phyloP scores from a whole-genome alignment of 108 stramenopile species.

The Nitzschia inconspicua region DNA sequence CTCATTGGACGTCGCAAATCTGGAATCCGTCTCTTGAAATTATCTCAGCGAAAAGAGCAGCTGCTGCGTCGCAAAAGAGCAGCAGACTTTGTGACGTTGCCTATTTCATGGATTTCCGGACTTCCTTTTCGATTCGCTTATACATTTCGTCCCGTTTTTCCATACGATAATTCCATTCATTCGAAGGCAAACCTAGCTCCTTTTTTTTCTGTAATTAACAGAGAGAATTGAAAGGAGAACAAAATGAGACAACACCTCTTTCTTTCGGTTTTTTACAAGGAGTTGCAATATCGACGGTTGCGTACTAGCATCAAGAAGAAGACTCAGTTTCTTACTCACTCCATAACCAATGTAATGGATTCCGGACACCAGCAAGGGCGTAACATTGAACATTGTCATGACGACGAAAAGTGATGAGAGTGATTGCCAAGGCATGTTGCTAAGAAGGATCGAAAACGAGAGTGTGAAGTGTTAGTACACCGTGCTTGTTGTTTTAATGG shows the following conservation, averaged over 20 bases:
- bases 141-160: constrained; percentile 45
- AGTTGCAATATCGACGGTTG: not conserved
- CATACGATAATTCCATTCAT: constrained; percentile 65
- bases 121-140: not conserved
- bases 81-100: not conserved
- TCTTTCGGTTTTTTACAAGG: too few species aligned
- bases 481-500: too few species aligned
- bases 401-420: constrained; percentile 70
- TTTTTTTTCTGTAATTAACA: constrained; percentile 24
- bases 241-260: not conserved
- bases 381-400: constrained; percentile 70
- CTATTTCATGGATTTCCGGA: constrained; percentile 20
- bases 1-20: too few species aligned
- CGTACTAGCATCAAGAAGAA: not conserved
- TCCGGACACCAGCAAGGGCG: constrained; percentile 58
- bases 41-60: too few species aligned
- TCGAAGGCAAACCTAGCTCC: constrained; percentile 43
- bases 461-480: too few species aligned
- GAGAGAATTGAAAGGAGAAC: not conserved
- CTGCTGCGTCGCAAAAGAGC: too few species aligned
- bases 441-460: too few species aligned
- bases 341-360: constrained; percentile 55
- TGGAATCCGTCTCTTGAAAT: too few species aligned
- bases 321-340: constrained; percentile 32
- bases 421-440: constrained; percentile 81